Evolutionary conservation across 345 rosid genomes (phyloP).

Genomic region (Syzygium aqueum): DNA sequence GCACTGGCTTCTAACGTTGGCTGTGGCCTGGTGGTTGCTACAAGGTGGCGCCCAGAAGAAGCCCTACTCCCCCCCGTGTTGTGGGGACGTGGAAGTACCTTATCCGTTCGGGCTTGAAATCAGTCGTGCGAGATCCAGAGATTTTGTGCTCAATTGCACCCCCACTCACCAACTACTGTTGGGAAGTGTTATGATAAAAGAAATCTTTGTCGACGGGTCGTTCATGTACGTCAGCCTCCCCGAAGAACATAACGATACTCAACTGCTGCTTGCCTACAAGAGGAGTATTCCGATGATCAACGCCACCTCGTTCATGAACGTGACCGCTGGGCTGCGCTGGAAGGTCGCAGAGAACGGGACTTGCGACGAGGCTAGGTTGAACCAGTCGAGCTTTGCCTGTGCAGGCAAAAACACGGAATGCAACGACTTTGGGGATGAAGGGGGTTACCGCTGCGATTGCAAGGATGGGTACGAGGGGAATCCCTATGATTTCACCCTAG

Average conservation of each 20-base stretch:
- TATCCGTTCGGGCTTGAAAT: neutral
- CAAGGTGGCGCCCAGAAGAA: neutral
- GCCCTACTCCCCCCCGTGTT: neutral
- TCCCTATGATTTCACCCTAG: too few species aligned
- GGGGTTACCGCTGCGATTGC: too few species aligned
- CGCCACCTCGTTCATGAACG: neutral
- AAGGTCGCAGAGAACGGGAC: neutral
- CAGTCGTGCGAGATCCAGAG: neutral
- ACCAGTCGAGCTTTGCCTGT: neutral
- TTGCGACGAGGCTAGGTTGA: neutral
- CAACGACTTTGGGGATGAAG: too few species aligned
- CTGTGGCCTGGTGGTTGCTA: neutral
- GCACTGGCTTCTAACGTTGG: neutral
- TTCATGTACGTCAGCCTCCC: neutral
- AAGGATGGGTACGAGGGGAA: too few species aligned
- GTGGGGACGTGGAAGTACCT: neutral
- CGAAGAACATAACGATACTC: neutral
- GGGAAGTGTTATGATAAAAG: rapidly evolving
- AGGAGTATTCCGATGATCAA: neutral
- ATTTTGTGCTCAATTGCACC: neutral
- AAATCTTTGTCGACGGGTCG: neutral
- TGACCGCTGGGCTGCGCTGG: rapidly evolving
- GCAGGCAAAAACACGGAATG: neutral
- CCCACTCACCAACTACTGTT: rapidly evolving
- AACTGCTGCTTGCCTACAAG: neutral